Evolutionary conservation across 176 grass and related monocot species (phyloP).

Genomic region (Eragrostis nindensis): DNA sequence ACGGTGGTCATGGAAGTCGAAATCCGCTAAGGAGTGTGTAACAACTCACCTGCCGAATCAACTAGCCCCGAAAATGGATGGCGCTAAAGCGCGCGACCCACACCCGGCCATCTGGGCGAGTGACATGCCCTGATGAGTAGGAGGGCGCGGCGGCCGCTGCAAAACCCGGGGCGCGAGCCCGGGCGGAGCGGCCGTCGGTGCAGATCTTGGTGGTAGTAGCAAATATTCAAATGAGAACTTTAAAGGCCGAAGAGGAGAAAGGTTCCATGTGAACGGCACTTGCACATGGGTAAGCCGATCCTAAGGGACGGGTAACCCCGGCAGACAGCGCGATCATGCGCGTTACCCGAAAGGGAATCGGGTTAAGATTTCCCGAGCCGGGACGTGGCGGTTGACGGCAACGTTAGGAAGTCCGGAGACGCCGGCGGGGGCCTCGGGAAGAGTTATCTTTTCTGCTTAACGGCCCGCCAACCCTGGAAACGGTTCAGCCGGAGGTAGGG

Average conservation of each 20-base stretch:
- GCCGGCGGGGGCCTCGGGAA: constrained; percentile 68
- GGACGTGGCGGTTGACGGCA: constrained; percentile 65
- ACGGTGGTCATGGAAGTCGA: constrained; percentile 51
- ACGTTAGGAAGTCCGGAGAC: constrained; percentile 76
- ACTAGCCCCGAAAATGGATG: constrained; percentile 84
- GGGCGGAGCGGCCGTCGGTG: constrained; percentile 52
- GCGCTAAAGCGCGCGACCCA: constrained; percentile 68
- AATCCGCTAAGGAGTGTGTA: constrained; percentile 67
- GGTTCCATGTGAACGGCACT: constrained; percentile 81
- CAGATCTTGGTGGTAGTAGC: constrained; percentile 74
- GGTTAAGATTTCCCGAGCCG: constrained; percentile 64
- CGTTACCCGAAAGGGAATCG: constrained; percentile 55
- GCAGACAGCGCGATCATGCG: constrained; percentile 43
- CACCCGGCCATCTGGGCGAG: constrained; percentile 58
- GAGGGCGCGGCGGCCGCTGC: constrained; percentile 38
- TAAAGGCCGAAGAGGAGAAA: constrained; percentile 79
- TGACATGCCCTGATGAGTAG: too few species aligned
- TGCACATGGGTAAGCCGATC: constrained; percentile 69
- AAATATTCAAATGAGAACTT: constrained; percentile 86
- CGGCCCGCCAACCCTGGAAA: constrained; percentile 67
- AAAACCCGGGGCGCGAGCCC: constrained; percentile 66
- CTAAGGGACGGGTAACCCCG: constrained; percentile 72
- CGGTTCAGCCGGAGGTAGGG: constrained; percentile 67
- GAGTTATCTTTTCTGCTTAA: constrained; percentile 85
- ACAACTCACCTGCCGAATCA: constrained; percentile 84